Evolutionary conservation across 1,284 basidiomycete genomes (phyloP), one percentile per base, ranked within the genome.

Genomic region (Naganishia albida): DNA sequence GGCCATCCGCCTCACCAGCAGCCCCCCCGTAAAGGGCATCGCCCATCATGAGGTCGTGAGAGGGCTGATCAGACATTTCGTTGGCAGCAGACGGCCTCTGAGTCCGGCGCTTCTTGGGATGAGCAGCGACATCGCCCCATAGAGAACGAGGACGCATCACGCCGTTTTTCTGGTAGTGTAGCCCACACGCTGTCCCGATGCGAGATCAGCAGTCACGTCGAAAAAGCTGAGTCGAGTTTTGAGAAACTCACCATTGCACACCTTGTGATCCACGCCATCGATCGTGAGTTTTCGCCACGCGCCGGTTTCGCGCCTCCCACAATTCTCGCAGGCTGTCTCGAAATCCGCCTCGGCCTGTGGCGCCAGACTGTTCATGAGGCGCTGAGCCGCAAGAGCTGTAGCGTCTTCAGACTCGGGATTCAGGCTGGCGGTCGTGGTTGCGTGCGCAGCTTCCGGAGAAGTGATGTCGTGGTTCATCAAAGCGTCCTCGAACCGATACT

Each of bases 201-300:
- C 13, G 30, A 28, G 25, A 40, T 8, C 43, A 26, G 30, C 16
- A n/a, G 15, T 43, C 39, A 52, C 23, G 20, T 39, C 16, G 23
- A n/a, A 26, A 18, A 26, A 3, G 18, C 23, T 8, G 34, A 2
- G 1, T 13, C 18, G 8, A 50, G 30, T 1, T 16, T 8, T 1
- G 4, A 34, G 30, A 30, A 30, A 65, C 67, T 44, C 28, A 67
- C 67, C 42, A 52, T 68, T 68, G 49, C 67, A 68, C 7, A 65
- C 60, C 16, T 55, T 59, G 38, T 65, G 65, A 18, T 65, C 67
- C 12, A 52, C 40, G 15, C 67, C 64, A 23, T 66, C 42, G 6
- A 68, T 39, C n/a, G 60, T 51, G 28, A 65, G 28, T 54, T 68
- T 65, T 40, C 67, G 54, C 64, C 67, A 65, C 2, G 57, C 67